Base-by-base conservation (phyloP, 192 early-diverging fungal genomes). In the Chytriomyces sp. region DNA sequence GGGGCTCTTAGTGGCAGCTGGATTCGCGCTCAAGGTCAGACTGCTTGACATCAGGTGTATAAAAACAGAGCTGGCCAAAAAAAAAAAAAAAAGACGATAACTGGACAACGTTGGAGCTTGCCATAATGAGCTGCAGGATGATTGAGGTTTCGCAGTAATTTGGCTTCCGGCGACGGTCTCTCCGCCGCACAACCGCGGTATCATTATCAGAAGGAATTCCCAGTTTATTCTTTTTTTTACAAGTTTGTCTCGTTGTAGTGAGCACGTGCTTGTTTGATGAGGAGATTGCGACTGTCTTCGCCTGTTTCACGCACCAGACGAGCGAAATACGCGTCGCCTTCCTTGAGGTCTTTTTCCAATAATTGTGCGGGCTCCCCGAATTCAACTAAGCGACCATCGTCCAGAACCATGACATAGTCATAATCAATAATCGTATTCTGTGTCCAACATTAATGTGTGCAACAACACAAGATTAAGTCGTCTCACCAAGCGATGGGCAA, bases 321-420 rank as follows among this genome's bases (percentile, higher is more conserved):
- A 19, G 60, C 40, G 70, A 84, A 84, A 75, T 78, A 80, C 14
- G 75, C 77, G 0, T 37, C 41, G 28, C 26, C 31, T 2, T 80
- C 39, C 6, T 8, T 59, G 7, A 39, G 56, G 19, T 59, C 39
- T 49, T 83, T 64, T 49, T 59, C 49, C 60, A 88, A 39, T 28
- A 88, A 52, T 10, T 34, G 59, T 22, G 14, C 33, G 0, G 88
- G 89, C 0, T 75, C 26, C 8, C 84, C 89, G 37, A 73, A 85
- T 34, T 94, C 93, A 6, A 80, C 86, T 17, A 94, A 73, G 19
- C 75, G 63, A 19, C 92, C 93, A 26, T 78, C 74, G 54, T 94
- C 92, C 5, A 93, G 64, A 0, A 93, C 90, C 26, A 93, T 65
- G 28, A 93, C 87, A 8, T 80, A 71, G 64, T 90, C 86, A 54